A percentile compares a stretch with the other conserved stretches of the same genome.
phyloP scores from a whole-genome alignment of 176 grass and related monocot genomes.

The Phyllostachys edulis region DNA sequence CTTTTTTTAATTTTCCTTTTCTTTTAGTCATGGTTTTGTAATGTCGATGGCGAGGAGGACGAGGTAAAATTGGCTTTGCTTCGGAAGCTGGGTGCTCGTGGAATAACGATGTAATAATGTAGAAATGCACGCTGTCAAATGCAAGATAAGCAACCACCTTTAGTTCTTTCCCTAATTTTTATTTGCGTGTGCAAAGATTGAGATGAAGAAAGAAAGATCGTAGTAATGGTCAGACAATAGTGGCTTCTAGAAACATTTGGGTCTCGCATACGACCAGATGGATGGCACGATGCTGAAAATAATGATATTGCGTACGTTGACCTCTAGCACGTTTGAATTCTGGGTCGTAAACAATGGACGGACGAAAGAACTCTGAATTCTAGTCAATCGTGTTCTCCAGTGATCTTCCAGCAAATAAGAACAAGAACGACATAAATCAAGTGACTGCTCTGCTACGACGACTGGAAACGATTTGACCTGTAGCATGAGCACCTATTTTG shows the following conservation, averaged over 20 bases:
- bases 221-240: background rate
- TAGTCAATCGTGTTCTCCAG: background rate
- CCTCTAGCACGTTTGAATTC: background rate
- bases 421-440: background rate
- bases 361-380: background rate
- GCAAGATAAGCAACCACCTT: background rate
- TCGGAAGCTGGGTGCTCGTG: background rate
- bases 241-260: background rate
- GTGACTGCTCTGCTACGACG: background rate
- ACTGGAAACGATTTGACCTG: background rate
- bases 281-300: background rate
- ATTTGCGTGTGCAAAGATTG: background rate
- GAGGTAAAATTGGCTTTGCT: background rate
- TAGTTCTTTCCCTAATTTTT: no score
- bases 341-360: background rate
- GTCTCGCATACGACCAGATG: background rate
- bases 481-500: background rate
- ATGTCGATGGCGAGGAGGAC: background rate
- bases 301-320: background rate
- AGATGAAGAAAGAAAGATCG: background rate
- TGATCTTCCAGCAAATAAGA: background rate
- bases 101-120: background rate
- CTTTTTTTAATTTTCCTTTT: background rate
- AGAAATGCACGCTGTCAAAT: background rate
- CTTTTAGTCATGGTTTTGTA: background rate